These are phyloP conservation scores for Penicillium odoratum DNA, from an alignment of 495 filamentous ascomycete genomes.

Conservation along the genomic window DNA sequence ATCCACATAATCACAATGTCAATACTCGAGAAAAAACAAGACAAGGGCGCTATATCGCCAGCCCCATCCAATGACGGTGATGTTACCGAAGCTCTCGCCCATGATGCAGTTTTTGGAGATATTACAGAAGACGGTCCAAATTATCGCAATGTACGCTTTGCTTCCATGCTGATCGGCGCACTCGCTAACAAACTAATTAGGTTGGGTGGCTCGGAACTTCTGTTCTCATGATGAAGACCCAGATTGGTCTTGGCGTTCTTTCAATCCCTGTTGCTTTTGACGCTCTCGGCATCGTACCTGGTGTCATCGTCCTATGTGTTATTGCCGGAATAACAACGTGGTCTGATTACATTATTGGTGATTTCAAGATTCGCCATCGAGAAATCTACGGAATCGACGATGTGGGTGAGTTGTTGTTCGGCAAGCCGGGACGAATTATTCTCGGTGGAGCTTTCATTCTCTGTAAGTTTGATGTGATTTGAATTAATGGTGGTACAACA, in stretches of 20 bases:
- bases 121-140: slow-evolving; percentile 22
- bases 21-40: not conserved
- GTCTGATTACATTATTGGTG: slow-evolving; percentile 70
- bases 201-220: slow-evolving; percentile 37
- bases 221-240: slow-evolving; percentile 44
- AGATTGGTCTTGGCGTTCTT: slow-evolving; percentile 62
- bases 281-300: slow-evolving; percentile 57
- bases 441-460: slow-evolving; percentile 55
- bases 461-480: slow-evolving; percentile 26
- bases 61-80: not conserved
- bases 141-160: slow-evolving; percentile 19
- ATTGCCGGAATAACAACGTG: slow-evolving; percentile 68
- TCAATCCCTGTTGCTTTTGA: slow-evolving; percentile 62
- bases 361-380: slow-evolving; percentile 68
- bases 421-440: slow-evolving; percentile 59
- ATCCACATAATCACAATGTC: not conserved
- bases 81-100: slow-evolving; percentile 1
- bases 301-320: slow-evolving; percentile 49
- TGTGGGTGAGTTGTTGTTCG: slow-evolving; percentile 63
- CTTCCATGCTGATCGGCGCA: not conserved
- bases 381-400: slow-evolving; percentile 68
- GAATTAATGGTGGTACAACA: not conserved
- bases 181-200: slow-evolving; percentile 14
- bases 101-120: slow-evolving; percentile 25
- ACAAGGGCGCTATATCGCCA: not conserved